phyloP scores from a whole-genome alignment of 2,329 filamentous ascomycete species.

The Colletotrichum karsti region DNA sequence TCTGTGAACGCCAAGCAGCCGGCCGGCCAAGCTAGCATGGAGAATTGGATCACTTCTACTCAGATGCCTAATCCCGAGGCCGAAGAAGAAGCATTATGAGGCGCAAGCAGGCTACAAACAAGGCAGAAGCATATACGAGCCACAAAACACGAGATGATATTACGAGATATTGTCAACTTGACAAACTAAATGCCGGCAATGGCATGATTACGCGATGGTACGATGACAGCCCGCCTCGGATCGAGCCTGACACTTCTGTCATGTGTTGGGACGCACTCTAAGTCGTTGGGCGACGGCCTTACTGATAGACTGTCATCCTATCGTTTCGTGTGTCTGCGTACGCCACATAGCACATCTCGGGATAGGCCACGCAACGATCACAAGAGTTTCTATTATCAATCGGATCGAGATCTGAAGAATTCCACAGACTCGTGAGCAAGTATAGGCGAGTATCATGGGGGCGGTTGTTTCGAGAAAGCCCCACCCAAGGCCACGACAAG shows the following conservation, averaged over 20 bases:
- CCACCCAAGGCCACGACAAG: not conserved
- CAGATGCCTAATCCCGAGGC: constrained; percentile 62
- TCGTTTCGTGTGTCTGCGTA: constrained; percentile 20
- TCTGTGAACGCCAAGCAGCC: constrained; percentile 52
- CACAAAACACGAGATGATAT: not conserved
- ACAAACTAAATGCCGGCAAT: not conserved
- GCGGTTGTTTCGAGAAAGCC: constrained; percentile 8
- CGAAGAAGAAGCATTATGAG: constrained; percentile 34
- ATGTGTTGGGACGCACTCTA: constrained; percentile 4
- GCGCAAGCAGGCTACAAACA: not conserved
- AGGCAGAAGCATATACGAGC: not conserved
- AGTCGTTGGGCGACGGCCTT: not conserved
- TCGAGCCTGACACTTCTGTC: not conserved
- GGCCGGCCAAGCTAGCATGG: constrained; percentile 76
- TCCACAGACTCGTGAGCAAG: not conserved
- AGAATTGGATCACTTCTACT: constrained; percentile 86
- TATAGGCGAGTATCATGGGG: not conserved
- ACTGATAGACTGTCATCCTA: constrained; percentile 4
- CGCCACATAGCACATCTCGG: not conserved
- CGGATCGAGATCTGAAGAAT: constrained; percentile 13
- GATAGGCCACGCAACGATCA: constrained; percentile 13
- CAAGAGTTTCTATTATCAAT: not conserved
- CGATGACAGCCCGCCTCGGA: constrained; percentile 7
- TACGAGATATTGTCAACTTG: not conserved
- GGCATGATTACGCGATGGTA: constrained; percentile 4